Evolutionary conservation across 495 filamentous ascomycete genomes (phyloP).

Genomic region (Tuber magnatum): DNA sequence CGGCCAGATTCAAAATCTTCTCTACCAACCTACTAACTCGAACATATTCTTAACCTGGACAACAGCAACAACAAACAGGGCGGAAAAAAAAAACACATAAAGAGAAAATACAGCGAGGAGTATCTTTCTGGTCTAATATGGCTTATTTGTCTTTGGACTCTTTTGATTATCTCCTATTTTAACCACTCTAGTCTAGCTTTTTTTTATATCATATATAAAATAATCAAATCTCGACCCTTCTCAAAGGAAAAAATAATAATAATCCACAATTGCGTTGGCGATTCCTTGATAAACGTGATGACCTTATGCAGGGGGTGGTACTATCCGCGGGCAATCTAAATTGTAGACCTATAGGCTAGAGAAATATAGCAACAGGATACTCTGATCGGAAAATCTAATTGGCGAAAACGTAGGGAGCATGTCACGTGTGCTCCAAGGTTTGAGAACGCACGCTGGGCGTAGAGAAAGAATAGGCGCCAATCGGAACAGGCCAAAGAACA

Average conservation of each 20-base stretch:
- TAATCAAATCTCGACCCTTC: neutral
- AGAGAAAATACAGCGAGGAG: neutral
- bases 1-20: neutral
- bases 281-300: neutral
- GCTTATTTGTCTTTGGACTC: neutral
- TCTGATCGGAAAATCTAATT: neutral
- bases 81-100: neutral
- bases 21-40: neutral
- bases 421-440: neutral
- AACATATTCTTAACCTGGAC: neutral
- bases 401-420: neutral
- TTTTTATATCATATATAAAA: no score
- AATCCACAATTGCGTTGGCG: neutral
- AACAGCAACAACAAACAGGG: neutral
- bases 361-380: neutral
- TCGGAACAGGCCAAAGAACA: neutral
- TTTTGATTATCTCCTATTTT: neutral
- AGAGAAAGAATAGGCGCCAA: neutral
- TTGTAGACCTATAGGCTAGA: neutral
- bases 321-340: neutral
- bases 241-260: no score
- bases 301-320: neutral
- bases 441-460: neutral
- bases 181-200: neutral
- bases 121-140: neutral